Conservation (phyloP, 2,329 filamentous ascomycete genomes). For the Arthrinium puccinioides region DNA sequence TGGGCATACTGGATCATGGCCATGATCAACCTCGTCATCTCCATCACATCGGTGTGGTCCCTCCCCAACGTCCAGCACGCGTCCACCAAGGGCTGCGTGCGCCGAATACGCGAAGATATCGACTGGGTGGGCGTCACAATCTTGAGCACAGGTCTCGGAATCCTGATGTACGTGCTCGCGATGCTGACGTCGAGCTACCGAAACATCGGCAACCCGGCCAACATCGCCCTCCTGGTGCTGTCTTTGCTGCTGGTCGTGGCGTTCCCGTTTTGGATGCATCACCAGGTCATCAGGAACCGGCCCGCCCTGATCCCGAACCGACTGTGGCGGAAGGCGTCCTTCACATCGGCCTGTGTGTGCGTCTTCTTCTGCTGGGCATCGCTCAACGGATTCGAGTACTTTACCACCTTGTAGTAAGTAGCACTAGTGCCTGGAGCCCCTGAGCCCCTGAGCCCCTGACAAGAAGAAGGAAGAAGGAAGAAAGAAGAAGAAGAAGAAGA, state of each 20-base stretch:
- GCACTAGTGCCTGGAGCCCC: neutral
- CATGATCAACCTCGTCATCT: constrained; percentile 27
- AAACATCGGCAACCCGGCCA: constrained; percentile 28
- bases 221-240: constrained; percentile 31
- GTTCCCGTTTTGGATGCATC: constrained; percentile 36
- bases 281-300: constrained; percentile 3
- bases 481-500: too few species aligned
- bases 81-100: constrained; percentile 18
- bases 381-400: constrained; percentile 35
- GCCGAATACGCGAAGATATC: constrained; percentile 30
- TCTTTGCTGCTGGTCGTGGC: constrained; percentile 30
- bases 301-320: constrained; percentile 48
- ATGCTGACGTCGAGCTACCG: constrained; percentile 29
- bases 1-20: constrained; percentile 34
- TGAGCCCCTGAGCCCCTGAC: too few species aligned
- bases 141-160: neutral
- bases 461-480: too few species aligned
- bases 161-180: constrained; percentile 37
- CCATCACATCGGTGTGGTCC: constrained; percentile 27
- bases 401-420: constrained; percentile 31
- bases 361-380: constrained; percentile 34
- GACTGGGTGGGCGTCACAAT: constrained; percentile 37
- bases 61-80: constrained; percentile 18
- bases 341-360: constrained; percentile 42
- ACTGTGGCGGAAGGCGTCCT: constrained; percentile 46